phyloP scores from a whole-genome alignment of 1,284 basidiomycete genomes.

The Ceratobasidium sp. region DNA sequence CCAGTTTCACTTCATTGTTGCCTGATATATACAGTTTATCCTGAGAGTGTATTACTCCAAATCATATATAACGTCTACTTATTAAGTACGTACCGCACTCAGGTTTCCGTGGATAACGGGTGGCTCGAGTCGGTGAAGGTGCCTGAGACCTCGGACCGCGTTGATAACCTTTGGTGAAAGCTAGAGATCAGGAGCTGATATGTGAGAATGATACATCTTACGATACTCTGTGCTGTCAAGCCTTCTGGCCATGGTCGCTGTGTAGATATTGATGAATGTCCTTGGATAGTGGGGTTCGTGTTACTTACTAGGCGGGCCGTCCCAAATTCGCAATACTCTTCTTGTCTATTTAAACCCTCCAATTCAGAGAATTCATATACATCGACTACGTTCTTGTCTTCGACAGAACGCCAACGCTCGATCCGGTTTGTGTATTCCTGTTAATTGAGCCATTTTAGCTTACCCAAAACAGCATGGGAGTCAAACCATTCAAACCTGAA shows the following conservation, averaged over 20 bases:
- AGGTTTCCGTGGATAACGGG: neutral
- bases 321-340: neutral
- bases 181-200: neutral
- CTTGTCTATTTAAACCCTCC: too few species aligned
- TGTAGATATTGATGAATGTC: neutral
- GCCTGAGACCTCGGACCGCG: neutral
- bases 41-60: neutral
- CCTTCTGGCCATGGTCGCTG: neutral
- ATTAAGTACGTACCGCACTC: neutral
- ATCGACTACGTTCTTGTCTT: neutral
- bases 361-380: neutral
- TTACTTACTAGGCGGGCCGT: neutral
- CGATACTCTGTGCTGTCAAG: neutral
- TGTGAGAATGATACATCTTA: neutral
- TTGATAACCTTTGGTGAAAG: neutral
- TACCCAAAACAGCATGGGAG: too few species aligned
- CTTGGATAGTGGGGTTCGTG: neutral
- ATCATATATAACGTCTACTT: too few species aligned
- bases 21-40: neutral
- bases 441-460: too few species aligned
- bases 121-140: constrained; percentile 9
- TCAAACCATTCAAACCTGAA: too few species aligned
- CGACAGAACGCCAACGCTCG: neutral
- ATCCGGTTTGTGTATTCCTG: neutral
- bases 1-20: neutral